A percentile compares a stretch with the other conserved stretches of the same genome.
Conservation (phyloP, 495 filamentous ascomycete species). For the Penicillium chermesinum region DNA sequence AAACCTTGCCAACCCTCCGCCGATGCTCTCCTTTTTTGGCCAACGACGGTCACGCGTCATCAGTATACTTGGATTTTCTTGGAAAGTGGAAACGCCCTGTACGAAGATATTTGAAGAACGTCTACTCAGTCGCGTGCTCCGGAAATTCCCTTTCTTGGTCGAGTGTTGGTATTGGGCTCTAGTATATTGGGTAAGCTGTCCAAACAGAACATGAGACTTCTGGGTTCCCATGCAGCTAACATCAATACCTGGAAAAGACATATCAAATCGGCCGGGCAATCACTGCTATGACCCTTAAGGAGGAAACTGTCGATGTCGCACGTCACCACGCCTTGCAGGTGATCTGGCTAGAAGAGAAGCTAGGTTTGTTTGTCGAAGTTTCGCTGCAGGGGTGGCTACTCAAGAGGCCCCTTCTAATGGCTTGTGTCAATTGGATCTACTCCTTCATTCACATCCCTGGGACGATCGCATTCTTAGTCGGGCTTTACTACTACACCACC, state of each 20-base stretch:
- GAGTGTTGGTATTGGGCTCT: slow-evolving; percentile 81
- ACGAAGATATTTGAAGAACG: slow-evolving; percentile 49
- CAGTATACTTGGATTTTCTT: slow-evolving; percentile 26
- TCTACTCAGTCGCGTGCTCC: slow-evolving; percentile 54
- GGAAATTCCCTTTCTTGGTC: slow-evolving; percentile 67
- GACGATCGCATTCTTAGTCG: slow-evolving; percentile 65
- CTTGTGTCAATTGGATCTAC: slow-evolving; percentile 60
- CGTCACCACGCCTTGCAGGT: slow-evolving; percentile 53
- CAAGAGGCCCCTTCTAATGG: slow-evolving; percentile 36
- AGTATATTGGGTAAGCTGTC: slow-evolving; percentile 53
- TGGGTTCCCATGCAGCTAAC: background rate
- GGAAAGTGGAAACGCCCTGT: slow-evolving; percentile 49
- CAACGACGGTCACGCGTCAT: slow-evolving; percentile 42
- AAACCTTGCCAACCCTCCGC: slow-evolving; percentile 26
- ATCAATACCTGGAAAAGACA: slow-evolving; percentile 27
- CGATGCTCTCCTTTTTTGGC: slow-evolving; percentile 20
- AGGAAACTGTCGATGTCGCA: slow-evolving; percentile 53
- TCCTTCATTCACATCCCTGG: slow-evolving; percentile 81
- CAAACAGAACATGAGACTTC: background rate
- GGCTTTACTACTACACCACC: slow-evolving; percentile 63
- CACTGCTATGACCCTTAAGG: slow-evolving; percentile 54
- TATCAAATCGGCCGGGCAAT: slow-evolving; percentile 62
- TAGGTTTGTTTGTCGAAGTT: slow-evolving; percentile 55
- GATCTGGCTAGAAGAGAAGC: slow-evolving; percentile 47
- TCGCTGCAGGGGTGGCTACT: slow-evolving; percentile 53